Conservation (phyloP, 495 filamentous ascomycete species). For the Aspergillus cavernicola region DNA sequence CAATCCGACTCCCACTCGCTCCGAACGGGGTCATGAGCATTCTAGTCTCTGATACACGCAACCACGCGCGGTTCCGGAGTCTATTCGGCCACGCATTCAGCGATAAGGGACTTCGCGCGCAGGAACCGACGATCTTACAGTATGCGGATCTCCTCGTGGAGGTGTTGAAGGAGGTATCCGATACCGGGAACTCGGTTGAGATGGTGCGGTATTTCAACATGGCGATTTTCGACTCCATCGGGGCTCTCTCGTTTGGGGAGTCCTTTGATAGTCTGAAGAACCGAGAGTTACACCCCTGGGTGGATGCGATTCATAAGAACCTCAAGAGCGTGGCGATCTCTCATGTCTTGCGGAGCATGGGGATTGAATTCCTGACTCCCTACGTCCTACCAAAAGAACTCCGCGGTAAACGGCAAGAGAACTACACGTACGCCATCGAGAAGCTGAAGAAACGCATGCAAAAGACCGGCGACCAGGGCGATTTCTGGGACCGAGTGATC, state of each 20-base stretch:
- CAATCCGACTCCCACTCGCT: background rate
- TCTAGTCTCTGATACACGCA: background rate
- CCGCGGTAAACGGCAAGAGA: background rate
- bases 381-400: background rate
- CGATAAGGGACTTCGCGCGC: background rate
- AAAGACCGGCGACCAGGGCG: background rate
- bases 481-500: background rate
- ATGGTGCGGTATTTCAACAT: slow-evolving; percentile 6
- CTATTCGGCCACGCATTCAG: background rate
- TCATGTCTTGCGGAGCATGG: background rate
- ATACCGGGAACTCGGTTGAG: background rate
- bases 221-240: slow-evolving; percentile 3
- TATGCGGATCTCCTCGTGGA: background rate
- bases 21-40: background rate
- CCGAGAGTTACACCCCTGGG: slow-evolving; percentile 1
- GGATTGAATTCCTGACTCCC: background rate
- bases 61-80: slow-evolving; percentile 1
- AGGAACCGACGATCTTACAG: background rate
- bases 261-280: background rate
- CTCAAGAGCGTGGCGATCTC: slow-evolving; percentile 1
- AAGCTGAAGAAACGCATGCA: background rate
- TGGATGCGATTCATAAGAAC: background rate
- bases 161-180: background rate
- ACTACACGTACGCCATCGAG: background rate
- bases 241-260: slow-evolving; percentile 1